A percentile compares a stretch with the other conserved stretches of the same genome.
These are phyloP conservation scores for Dactylellina leptospora DNA, from an alignment of 2,329 filamentous ascomycete genomes.

Conservation along the genomic window DNA sequence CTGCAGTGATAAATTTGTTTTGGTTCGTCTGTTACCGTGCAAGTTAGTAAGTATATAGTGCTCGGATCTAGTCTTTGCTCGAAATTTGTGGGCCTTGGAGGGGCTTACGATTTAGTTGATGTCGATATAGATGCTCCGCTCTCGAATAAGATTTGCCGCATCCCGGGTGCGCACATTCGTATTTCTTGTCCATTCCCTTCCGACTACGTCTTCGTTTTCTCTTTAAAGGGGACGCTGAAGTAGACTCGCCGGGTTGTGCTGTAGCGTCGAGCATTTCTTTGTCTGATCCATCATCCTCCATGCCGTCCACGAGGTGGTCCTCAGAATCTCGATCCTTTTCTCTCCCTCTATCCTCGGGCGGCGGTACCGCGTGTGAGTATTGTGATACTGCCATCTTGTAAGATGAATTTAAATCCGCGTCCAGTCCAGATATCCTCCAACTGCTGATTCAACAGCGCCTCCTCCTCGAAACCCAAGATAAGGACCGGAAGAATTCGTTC, in stretches of 20 bases:
- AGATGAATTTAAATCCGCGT: slow-evolving; percentile 9
- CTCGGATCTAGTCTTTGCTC: slow-evolving; percentile 60
- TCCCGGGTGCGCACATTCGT: slow-evolving; percentile 82
- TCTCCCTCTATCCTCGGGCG: slow-evolving; percentile 39
- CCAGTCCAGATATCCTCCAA: slow-evolving; percentile 23
- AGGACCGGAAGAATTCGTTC: slow-evolving; percentile 32
- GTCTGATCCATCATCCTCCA: slow-evolving; percentile 47
- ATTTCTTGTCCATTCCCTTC: slow-evolving; percentile 81
- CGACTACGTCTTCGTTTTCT: slow-evolving; percentile 74
- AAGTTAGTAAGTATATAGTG: too few relatives aligned
- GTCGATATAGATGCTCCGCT: slow-evolving; percentile 94
- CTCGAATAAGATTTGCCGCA: slow-evolving; percentile 97
- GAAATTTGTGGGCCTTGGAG: not conserved
- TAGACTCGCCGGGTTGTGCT: slow-evolving; percentile 25
- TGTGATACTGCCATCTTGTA: slow-evolving; percentile 47
- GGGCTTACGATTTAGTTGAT: slow-evolving; percentile 84
- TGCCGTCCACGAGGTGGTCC: slow-evolving; percentile 36
- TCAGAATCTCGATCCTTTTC: slow-evolving; percentile 51
- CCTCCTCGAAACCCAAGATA: slow-evolving; percentile 11
- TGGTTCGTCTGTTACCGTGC: slow-evolving; percentile 71
- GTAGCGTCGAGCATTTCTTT: slow-evolving; percentile 46
- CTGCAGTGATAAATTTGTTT: slow-evolving; percentile 96
- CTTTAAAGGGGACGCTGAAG: slow-evolving; percentile 33
- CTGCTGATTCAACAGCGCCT: slow-evolving; percentile 22
- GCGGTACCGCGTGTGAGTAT: slow-evolving; percentile 47